Evolutionary conservation across 805 yeast species (phyloP).

Genomic region (Yamadazyma phyllophila): DNA sequence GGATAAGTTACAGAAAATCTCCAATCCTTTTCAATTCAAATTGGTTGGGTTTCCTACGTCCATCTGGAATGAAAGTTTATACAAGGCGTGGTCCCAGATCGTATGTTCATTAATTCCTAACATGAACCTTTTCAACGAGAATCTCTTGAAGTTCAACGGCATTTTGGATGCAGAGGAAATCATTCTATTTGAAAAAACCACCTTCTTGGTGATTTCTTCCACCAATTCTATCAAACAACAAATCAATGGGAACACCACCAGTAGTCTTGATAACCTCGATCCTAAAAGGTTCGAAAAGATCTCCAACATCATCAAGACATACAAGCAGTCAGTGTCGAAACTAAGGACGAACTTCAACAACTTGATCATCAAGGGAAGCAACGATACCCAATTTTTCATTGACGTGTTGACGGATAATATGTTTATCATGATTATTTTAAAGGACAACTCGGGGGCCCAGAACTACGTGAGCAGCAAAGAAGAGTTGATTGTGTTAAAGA

Average conservation of each 20-base stretch:
- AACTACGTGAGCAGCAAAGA: slow-evolving; percentile 28
- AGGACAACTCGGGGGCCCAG: slow-evolving; percentile 30
- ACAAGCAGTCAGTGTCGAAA: slow-evolving; percentile 87
- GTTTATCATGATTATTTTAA: slow-evolving; percentile 59
- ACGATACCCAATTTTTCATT: slow-evolving; percentile 46
- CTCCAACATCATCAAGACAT: slow-evolving; percentile 89
- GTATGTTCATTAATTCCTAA: slow-evolving; percentile 95
- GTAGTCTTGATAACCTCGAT: slow-evolving; percentile 46
- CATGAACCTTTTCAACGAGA: slow-evolving; percentile 74
- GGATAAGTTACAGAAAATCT: slow-evolving; percentile 72
- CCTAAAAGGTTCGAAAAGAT: slow-evolving; percentile 94
- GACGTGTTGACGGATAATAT: slow-evolving; percentile 59
- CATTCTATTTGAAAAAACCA: slow-evolving; percentile 87
- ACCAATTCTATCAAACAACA: slow-evolving; percentile 44
- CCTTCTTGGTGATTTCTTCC: slow-evolving; percentile 77
- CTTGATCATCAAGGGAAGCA: slow-evolving; percentile 62
- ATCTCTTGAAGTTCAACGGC: slow-evolving; percentile 67
- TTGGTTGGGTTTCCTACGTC: slow-evolving; percentile 90
- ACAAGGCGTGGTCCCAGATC: slow-evolving; percentile 95
- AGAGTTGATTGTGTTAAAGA: slow-evolving; percentile 51
- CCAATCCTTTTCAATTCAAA: slow-evolving; percentile 62
- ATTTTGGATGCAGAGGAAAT: slow-evolving; percentile 85
- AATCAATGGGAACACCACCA: slow-evolving; percentile 6
- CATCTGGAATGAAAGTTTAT: slow-evolving; percentile 94
- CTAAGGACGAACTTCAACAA: slow-evolving; percentile 81